Evolutionary conservation across 345 rosid genomes (phyloP), one percentile per base, ranked within the genome.

Genomic region (Gossypioides kirkii): DNA sequence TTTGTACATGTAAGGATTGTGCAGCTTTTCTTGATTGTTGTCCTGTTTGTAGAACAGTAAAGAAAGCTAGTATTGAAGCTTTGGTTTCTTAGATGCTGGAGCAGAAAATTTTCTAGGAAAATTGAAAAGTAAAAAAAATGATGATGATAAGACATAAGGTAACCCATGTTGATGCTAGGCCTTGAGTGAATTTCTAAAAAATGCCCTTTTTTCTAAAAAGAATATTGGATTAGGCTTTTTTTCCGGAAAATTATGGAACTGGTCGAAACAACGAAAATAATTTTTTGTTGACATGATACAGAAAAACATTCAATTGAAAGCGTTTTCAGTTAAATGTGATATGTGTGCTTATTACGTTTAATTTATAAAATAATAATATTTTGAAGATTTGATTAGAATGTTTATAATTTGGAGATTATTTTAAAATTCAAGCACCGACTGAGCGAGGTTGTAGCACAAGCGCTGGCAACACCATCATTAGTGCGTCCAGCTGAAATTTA

Each of bases 391-490:
- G 6, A 32, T 32, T 32, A 32, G 38, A 32, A 32, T 32, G 0
- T 32, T 32, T 32, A 32, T 32, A 32, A 7, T 32, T 32, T 32
- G 0, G 38, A 32, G 38, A 32, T 32, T 7, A 1, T 32, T 32
- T 32, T 32, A 32, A 32, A 32, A 32, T 32, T 32, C 38, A 32
- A 32, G 94, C 90, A 36, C 99, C 96, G 0, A 97, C 97, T 74
- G 87, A 41, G 10, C 94, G 90, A 61, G 99, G 91, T 25, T 97
- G 97, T 73, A 95, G 76, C 25, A 95, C 98, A 11, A 95, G 86
- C 25, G 97, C 97, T 4, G 97, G 98, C 84, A 95, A 76, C 46
- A 95, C 89, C 87, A 90, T 95, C 98, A 91, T 88, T 72, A 93
- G 75, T 9, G 98, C 98, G 78, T 95, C 97, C 0, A 94, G 98